These are phyloP conservation scores for Porogramme epimiltina DNA, from an alignment of 1,284 basidiomycete genomes.

Conservation along the genomic window DNA sequence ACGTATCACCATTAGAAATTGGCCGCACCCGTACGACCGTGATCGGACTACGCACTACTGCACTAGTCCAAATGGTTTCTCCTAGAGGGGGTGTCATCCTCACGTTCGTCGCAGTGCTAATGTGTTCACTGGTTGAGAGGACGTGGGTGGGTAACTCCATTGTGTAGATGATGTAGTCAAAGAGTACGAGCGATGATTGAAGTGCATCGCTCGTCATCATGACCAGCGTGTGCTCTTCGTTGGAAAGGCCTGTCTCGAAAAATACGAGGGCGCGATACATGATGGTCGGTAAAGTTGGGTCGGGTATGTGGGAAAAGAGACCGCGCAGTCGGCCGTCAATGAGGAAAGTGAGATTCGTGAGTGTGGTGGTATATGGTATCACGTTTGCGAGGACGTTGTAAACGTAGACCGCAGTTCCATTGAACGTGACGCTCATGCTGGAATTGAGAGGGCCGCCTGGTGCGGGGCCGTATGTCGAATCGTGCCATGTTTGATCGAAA, in stretches of 20 bases:
- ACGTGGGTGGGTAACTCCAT: slow-evolving; percentile 1
- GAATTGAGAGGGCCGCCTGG: not conserved
- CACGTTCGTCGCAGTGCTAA: no score
- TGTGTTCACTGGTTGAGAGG: no score
- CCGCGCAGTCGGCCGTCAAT: slow-evolving; percentile 7
- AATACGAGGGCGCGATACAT: slow-evolving; percentile 34
- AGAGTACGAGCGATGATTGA: slow-evolving; percentile 20
- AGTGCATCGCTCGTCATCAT: not conserved
- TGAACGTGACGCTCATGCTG: slow-evolving; percentile 8
- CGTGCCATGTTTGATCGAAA: slow-evolving; percentile 25
- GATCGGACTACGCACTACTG: no score
- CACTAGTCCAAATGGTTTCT: no score
- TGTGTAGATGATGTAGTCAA: slow-evolving; percentile 28
- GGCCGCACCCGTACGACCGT: no score
- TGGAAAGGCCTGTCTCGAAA: slow-evolving; percentile 15
- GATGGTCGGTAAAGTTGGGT: not conserved
- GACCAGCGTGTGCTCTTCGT: slow-evolving; percentile 20
- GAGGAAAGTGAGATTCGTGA: slow-evolving; percentile 14
- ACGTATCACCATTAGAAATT: no score
- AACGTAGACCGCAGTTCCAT: slow-evolving; percentile 34
- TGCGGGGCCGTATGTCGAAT: slow-evolving; percentile 8
- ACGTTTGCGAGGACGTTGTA: slow-evolving; percentile 33
- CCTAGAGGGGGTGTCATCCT: no score
- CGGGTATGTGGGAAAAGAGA: slow-evolving; percentile 1
- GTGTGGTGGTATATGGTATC: not conserved